phyloP scores from a whole-genome alignment of 2,329 filamentous ascomycete species.

The Colletotrichum trifolii region DNA sequence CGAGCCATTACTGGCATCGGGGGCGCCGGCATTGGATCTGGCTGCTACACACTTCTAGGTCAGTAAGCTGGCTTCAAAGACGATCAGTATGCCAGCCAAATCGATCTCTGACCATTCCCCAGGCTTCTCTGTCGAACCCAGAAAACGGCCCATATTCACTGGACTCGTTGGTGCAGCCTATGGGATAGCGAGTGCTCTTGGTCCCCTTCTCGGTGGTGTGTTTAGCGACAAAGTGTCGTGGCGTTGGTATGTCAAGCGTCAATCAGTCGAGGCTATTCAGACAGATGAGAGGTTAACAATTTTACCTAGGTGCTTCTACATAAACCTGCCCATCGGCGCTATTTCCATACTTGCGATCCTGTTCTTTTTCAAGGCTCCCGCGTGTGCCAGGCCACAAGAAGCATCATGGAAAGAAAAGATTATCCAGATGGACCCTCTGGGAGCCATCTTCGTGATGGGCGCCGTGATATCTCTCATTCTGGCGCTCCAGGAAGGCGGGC shows the following conservation, averaged over 20 bases:
- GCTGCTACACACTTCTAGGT: constrained; percentile 48
- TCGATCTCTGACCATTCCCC: no score
- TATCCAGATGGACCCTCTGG: constrained; percentile 48
- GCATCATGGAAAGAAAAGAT: constrained; percentile 40
- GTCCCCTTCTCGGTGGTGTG: constrained; percentile 48
- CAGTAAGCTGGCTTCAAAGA: no score
- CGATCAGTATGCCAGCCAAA: no score
- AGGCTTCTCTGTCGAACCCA: constrained; percentile 40
- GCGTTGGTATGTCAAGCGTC: constrained; percentile 13
- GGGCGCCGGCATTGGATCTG: constrained; percentile 42
- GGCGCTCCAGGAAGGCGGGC: constrained; percentile 59
- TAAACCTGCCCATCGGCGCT: constrained; percentile 43
- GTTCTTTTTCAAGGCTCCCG: constrained; percentile 36
- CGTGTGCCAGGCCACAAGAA: constrained; percentile 37
- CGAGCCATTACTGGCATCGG: constrained; percentile 26
- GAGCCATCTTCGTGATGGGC: constrained; percentile 56
- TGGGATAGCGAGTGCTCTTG: constrained; percentile 46
- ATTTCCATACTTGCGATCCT: constrained; percentile 42
- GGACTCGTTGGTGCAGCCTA: constrained; percentile 46
- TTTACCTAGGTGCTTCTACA: constrained; percentile 28
- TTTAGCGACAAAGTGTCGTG: constrained; percentile 45
- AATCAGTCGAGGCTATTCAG: no score
- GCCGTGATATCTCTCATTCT: constrained; percentile 57
- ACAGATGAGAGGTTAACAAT: no score
- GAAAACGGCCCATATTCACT: constrained; percentile 44